Percentiles rank a stretch among this genome's conserved stretches.
phyloP scores from a whole-genome alignment of 2,329 filamentous ascomycete genomes.

The Tolypocladium paradoxum region DNA sequence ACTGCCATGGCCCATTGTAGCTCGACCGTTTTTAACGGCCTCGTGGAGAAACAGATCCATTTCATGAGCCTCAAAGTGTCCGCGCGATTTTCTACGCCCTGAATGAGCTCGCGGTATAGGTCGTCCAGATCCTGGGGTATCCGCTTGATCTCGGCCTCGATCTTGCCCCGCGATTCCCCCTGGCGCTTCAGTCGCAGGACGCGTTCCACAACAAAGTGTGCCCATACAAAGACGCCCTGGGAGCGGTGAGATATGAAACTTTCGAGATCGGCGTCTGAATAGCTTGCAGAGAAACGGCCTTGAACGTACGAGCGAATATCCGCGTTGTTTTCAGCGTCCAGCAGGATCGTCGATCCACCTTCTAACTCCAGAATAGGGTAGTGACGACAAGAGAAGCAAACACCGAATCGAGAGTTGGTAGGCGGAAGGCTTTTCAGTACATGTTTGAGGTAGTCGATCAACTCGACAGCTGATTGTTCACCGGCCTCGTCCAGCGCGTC shows the following conservation, averaged over 20 bases:
- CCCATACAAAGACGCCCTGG: conserved; percentile 25
- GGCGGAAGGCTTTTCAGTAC: background rate
- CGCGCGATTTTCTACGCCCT: conserved; percentile 7
- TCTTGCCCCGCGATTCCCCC: conserved; percentile 4
- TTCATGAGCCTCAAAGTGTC: conserved; percentile 15
- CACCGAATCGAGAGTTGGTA: conserved; percentile 9
- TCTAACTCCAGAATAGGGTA: conserved; percentile 15
- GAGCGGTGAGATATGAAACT: too few species aligned
- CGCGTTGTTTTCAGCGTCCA: conserved; percentile 18
- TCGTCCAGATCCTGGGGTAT: conserved; percentile 12
- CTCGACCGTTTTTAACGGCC: conserved; percentile 14
- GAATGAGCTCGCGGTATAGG: conserved; percentile 14
- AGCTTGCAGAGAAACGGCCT: conserved; percentile 6
- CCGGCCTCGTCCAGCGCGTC: conserved; percentile 25
- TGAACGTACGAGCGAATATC: conserved; percentile 21
- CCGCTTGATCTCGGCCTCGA: conserved; percentile 11
- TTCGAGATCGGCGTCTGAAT: conserved; percentile 11
- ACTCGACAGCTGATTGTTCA: conserved; percentile 8
- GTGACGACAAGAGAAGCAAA: conserved; percentile 22
- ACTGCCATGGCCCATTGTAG: conserved; percentile 20
- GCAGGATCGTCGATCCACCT: conserved; percentile 11
- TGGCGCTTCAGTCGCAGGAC: conserved; percentile 8
- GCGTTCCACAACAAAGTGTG: conserved; percentile 14
- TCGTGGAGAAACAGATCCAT: conserved; percentile 21
- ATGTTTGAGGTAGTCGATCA: conserved; percentile 11